Percentiles rank a stretch among this genome's conserved stretches.
Evolutionary conservation across 108 stramenopile genomes (phyloP).

Genomic region (Nitzschia inconspicua): DNA sequence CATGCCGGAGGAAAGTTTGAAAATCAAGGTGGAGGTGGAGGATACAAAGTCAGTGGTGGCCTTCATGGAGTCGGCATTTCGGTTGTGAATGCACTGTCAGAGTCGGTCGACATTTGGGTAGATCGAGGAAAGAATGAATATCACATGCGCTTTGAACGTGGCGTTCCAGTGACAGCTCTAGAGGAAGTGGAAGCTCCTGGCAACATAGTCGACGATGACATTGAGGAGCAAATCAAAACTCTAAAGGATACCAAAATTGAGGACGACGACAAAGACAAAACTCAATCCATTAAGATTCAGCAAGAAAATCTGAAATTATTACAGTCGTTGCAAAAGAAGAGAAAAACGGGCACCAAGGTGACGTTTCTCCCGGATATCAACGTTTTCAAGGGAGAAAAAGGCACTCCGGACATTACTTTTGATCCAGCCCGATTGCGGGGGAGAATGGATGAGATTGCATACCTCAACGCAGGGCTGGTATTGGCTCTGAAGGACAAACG

Average conservation of each 20-base stretch:
- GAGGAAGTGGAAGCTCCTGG: constrained; percentile 25
- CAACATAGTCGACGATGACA: constrained; percentile 8
- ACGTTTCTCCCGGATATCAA: constrained; percentile 83
- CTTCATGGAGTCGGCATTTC: constrained; percentile 95
- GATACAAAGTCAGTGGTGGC: constrained; percentile 93
- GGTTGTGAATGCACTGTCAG: constrained; percentile 93
- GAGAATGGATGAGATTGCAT: constrained; percentile 87
- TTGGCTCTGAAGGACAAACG: constrained; percentile 80
- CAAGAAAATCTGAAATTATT: constrained; percentile 35
- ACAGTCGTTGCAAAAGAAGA: constrained; percentile 32
- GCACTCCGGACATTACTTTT: constrained; percentile 69
- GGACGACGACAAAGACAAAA: constrained; percentile 33
- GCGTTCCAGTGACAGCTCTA: constrained; percentile 57
- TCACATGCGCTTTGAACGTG: constrained; percentile 75
- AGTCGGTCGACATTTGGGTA: constrained; percentile 76
- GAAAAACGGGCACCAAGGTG: constrained; percentile 70
- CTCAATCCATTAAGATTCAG: constrained; percentile 3
- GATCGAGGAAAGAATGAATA: constrained; percentile 52
- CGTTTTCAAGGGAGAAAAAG: constrained; percentile 90
- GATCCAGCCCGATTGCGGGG: constrained; percentile 68
- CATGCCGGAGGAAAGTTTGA: constrained; percentile 99
- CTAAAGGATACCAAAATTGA: background rate
- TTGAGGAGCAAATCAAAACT: constrained; percentile 11
- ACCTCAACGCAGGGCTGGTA: constrained; percentile 87
- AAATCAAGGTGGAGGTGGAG: constrained; percentile 69